Evolutionary conservation across 257 asterid genomes (phyloP).

Genomic region (Salvia splendens): DNA sequence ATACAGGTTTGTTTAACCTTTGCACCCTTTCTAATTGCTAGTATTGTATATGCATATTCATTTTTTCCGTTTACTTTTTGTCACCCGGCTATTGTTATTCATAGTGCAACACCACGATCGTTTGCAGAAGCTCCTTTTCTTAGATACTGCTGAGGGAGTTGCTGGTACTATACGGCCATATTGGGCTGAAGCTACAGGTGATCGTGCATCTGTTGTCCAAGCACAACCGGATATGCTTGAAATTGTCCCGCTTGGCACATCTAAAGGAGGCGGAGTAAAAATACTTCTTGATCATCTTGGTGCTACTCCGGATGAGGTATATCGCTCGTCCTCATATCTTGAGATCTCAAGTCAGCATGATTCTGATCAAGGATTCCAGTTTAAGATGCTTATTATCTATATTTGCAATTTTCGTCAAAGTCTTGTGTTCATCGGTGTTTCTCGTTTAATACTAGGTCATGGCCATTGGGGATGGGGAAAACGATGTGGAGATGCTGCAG

Average conservation of each 20-base stretch:
- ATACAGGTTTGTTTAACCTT: slow-evolving; percentile 62
- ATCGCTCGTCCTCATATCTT: slow-evolving; percentile 21
- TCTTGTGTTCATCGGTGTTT: background rate
- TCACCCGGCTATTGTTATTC: slow-evolving; percentile 22
- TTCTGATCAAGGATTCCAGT: background rate
- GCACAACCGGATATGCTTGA: slow-evolving; percentile 95
- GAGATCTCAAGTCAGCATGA: background rate
- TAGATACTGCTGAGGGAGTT: slow-evolving; percentile 85
- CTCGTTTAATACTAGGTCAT: slow-evolving; percentile 50
- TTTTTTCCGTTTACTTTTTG: background rate
- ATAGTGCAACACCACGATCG: slow-evolving; percentile 25
- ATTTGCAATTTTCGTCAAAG: too few species aligned
- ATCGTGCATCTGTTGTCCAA: slow-evolving; percentile 88
- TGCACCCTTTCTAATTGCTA: background rate
- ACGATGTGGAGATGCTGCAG: slow-evolving; percentile 95
- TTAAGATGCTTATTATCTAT: background rate
- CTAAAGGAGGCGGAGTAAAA: slow-evolving; percentile 86
- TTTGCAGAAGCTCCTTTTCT: slow-evolving; percentile 80
- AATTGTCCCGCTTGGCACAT: slow-evolving; percentile 86
- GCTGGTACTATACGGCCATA: slow-evolving; percentile 71
- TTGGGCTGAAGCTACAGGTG: slow-evolving; percentile 79
- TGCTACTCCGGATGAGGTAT: slow-evolving; percentile 83
- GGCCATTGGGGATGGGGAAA: slow-evolving; percentile 99
- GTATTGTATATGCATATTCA: background rate
- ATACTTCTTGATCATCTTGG: slow-evolving; percentile 91